A percentile compares a stretch with the other conserved stretches of the same genome.
phyloP scores from a whole-genome alignment of 805 yeast species.

The Yamadazyma kitorensis region DNA sequence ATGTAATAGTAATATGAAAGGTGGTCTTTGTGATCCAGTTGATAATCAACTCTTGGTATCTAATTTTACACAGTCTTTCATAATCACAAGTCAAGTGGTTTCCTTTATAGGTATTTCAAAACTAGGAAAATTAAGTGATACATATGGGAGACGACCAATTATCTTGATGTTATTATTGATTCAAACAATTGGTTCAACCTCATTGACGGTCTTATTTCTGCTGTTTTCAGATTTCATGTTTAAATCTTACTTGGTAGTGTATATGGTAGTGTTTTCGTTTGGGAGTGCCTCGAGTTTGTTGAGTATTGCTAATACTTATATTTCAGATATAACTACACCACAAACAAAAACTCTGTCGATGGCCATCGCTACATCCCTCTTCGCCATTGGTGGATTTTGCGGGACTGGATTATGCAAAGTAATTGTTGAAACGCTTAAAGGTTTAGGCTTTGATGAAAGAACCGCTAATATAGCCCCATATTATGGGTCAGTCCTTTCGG shows the following conservation, averaged over 20 bases:
- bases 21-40: slow-evolving; percentile 5
- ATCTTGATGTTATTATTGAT: not conserved
- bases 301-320: slow-evolving; percentile 2
- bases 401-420: slow-evolving; percentile 1
- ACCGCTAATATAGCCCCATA: slow-evolving; percentile 1
- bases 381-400: slow-evolving; percentile 1
- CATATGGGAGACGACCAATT: slow-evolving; percentile 2
- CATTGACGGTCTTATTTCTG: not conserved
- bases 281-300: slow-evolving; percentile 2
- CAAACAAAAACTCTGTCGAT: slow-evolving; percentile 3
- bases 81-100: not conserved
- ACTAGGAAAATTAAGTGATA: slow-evolving; percentile 2
- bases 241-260: not conserved
- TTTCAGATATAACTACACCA: slow-evolving; percentile 7
- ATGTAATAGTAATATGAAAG: slow-evolving; percentile 4
- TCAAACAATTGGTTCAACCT: not conserved
- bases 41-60: slow-evolving; percentile 7
- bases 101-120: slow-evolving; percentile 4
- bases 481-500: slow-evolving; percentile 2
- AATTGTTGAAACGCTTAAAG: slow-evolving; percentile 1
- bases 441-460: not conserved
- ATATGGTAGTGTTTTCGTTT: not conserved
- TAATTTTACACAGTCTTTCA: slow-evolving; percentile 1
- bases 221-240: slow-evolving; percentile 1
- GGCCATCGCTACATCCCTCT: not conserved